phyloP scores from a whole-genome alignment of 768 basidiomycete genomes.

The Cystoderma amianthinum region DNA sequence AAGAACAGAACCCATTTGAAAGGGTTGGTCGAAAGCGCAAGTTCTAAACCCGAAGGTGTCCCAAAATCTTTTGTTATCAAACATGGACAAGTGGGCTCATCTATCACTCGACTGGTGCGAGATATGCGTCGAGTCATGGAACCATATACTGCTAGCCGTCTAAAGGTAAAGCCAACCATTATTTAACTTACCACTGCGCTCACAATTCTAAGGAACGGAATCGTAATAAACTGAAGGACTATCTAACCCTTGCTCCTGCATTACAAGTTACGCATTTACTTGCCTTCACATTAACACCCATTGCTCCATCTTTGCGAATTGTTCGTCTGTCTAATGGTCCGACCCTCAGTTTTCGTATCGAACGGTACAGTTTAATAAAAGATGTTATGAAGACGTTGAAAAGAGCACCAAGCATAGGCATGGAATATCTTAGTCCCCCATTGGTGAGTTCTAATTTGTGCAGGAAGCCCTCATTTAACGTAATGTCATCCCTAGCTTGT shows the following conservation, averaged over 20 bases:
- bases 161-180: slow-evolving; percentile 69
- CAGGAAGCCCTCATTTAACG: slow-evolving; percentile 1
- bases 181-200: slow-evolving; percentile 7
- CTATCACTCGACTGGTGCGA: slow-evolving; percentile 81
- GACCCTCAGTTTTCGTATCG: slow-evolving; percentile 87
- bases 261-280: slow-evolving; percentile 90
- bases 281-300: slow-evolving; percentile 81
- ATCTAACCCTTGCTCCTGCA: slow-evolving; percentile 84
- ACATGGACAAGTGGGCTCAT: slow-evolving; percentile 87
- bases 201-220: slow-evolving; percentile 71
- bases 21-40: slow-evolving; percentile 26
- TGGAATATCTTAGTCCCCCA: slow-evolving; percentile 90
- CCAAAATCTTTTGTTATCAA: slow-evolving; percentile 98
- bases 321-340: slow-evolving; percentile 86
- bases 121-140: slow-evolving; percentile 97
- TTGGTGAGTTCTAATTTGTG: slow-evolving; percentile 32
- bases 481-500: slow-evolving; percentile 58
- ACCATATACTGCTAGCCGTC: slow-evolving; percentile 90
- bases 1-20: slow-evolving; percentile 84
- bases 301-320: slow-evolving; percentile 83
- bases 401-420: slow-evolving; percentile 67
- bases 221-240: slow-evolving; percentile 90
- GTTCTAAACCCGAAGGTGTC: slow-evolving; percentile 22
- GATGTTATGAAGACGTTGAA: slow-evolving; percentile 66
- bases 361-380: slow-evolving; percentile 88